phyloP scores from a whole-genome alignment of 2,329 filamentous ascomycete species.

The Decorospora gaudefroyi region DNA sequence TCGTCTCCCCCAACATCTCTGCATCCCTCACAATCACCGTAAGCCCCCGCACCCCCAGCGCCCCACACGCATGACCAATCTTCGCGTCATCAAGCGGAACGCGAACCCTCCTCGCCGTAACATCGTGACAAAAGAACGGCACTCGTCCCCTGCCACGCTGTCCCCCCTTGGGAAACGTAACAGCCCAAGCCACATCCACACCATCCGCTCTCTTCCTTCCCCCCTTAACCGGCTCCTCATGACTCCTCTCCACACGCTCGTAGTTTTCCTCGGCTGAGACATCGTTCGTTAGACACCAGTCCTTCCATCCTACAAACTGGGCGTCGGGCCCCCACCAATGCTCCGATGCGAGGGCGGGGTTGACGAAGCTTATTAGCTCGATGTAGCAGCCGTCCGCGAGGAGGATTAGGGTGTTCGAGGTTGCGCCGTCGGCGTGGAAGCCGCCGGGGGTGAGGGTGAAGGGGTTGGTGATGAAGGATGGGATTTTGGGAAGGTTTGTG shows the following conservation, averaged over 20 bases:
- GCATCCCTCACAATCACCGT: constrained; percentile 32
- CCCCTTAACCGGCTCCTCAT: constrained; percentile 57
- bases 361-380: constrained; percentile 67
- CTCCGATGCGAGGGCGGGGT: constrained; percentile 51
- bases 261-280: constrained; percentile 20
- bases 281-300: constrained; percentile 54
- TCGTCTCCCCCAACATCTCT: constrained; percentile 19
- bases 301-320: constrained; percentile 63
- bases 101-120: constrained; percentile 60
- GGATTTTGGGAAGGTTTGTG: constrained; percentile 38
- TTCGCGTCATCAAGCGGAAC: constrained; percentile 55
- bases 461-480: constrained; percentile 57
- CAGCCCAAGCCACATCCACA: constrained; percentile 62
- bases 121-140: constrained; percentile 66
- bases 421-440: constrained; percentile 61
- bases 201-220: constrained; percentile 62
- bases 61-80: constrained; percentile 58
- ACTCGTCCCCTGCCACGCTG: constrained; percentile 53
- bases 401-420: constrained; percentile 67
- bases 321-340: constrained; percentile 64
- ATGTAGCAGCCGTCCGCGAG: constrained; percentile 68
- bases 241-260: constrained; percentile 43
- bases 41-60: constrained; percentile 50
- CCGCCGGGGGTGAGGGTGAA: constrained; percentile 66
- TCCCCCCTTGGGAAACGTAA: constrained; percentile 55